Conservation (phyloP, 2,329 filamentous ascomycete species). For the Trichoderma lentiforme region DNA sequence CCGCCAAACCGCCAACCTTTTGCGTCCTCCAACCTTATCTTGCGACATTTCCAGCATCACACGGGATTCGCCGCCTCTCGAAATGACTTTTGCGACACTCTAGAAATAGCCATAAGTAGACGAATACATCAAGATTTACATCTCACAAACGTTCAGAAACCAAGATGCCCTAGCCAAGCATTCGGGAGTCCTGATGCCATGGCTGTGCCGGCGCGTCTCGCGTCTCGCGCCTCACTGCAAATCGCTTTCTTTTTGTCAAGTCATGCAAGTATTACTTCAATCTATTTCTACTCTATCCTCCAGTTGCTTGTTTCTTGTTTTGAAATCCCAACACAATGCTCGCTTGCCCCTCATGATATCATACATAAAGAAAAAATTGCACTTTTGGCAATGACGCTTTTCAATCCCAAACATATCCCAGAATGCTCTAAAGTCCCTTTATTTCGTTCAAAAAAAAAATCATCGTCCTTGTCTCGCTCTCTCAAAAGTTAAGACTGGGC, state of each 20-base stretch:
- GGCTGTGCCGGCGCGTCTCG: not conserved
- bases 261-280: conserved; percentile 11
- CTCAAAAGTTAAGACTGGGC: not conserved
- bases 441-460: not conserved
- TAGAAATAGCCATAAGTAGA: conserved; percentile 12
- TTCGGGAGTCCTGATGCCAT: not conserved
- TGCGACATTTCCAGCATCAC: not conserved
- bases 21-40: not conserved
- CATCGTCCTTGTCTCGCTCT: not conserved
- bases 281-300: conserved; percentile 14
- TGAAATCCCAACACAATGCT: conserved; percentile 8
- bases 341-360: conserved; percentile 6
- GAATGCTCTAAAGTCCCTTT: not conserved
- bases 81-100: not conserved
- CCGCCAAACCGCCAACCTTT: not conserved
- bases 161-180: not conserved
- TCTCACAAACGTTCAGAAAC: not conserved
- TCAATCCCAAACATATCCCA: conserved; percentile 5
- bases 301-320: not conserved
- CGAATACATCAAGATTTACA: conserved; percentile 5
- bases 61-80: not conserved
- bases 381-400: not conserved
- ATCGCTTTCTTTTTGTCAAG: not conserved
- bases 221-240: not conserved
- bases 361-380: not conserved